Conservation (phyloP, 1,284 basidiomycete genomes). For the Cutaneotrichosporon spelunceum region DNA sequence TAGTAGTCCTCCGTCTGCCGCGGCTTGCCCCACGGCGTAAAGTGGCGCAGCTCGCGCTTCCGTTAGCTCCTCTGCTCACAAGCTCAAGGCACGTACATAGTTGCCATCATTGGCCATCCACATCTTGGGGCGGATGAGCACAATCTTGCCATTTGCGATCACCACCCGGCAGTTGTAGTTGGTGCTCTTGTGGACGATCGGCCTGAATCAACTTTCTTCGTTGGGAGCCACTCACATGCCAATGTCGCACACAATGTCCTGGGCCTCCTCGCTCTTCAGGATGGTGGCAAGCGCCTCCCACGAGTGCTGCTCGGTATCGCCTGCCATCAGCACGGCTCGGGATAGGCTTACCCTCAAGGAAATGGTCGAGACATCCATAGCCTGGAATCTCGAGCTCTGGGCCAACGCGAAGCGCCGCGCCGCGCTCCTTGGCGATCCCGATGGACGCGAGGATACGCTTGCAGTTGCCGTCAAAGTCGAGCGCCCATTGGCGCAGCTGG, state of each 20-base stretch:
- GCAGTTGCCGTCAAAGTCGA: slow-evolving; percentile 90
- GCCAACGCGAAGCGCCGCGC: slow-evolving; percentile 92
- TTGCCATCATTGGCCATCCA: slow-evolving; percentile 99
- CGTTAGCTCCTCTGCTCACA: slow-evolving; percentile 4
- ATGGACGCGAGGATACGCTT: slow-evolving; percentile 90
- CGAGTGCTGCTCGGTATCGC: slow-evolving; percentile 89
- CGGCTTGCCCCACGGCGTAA: slow-evolving; percentile 91
- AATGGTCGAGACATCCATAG: slow-evolving; percentile 93
- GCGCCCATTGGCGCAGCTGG: slow-evolving; percentile 92
- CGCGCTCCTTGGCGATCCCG: slow-evolving; percentile 74
- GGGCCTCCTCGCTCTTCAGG: slow-evolving; percentile 68
- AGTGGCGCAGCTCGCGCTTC: slow-evolving; percentile 83
- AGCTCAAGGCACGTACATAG: slow-evolving; percentile 57
- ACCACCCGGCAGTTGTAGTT: slow-evolving; percentile 96
- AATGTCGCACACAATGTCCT: slow-evolving; percentile 84
- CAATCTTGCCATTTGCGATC: slow-evolving; percentile 76
- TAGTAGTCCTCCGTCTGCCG: slow-evolving; percentile 83
- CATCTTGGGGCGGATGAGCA: slow-evolving; percentile 97
- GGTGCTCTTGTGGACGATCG: slow-evolving; percentile 91
- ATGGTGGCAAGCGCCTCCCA: slow-evolving; percentile 92
- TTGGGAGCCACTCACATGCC: slow-evolving; percentile 72
- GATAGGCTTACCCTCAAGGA: slow-evolving; percentile 49
- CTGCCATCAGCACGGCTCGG: slow-evolving; percentile 52
- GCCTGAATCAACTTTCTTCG: slow-evolving; percentile 59
- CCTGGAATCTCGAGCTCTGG: slow-evolving; percentile 98